A percentile compares a stretch with the other conserved stretches of the same genome.
These are phyloP conservation scores for Cutaneotrichosporon sp. DNA, from an alignment of 1,284 basidiomycete genomes.

Conservation along the genomic window DNA sequence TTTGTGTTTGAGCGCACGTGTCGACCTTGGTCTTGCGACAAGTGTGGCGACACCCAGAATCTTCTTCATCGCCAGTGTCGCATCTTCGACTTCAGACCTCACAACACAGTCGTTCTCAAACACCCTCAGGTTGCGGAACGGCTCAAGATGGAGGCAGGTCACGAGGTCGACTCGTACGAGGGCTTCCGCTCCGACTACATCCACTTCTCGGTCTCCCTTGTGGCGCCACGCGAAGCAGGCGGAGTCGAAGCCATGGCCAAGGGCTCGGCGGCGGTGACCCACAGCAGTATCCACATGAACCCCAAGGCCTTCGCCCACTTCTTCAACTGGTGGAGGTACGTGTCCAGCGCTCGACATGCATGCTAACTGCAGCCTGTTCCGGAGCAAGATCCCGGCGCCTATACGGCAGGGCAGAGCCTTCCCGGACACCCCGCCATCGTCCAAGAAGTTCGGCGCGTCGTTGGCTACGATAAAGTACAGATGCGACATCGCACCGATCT, in stretches of 20 bases:
- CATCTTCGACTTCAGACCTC: constrained; percentile 77
- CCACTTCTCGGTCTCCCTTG: constrained; percentile 86
- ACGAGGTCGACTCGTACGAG: constrained; percentile 72
- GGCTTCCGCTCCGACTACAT: constrained; percentile 93
- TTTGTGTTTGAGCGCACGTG: constrained; percentile 84
- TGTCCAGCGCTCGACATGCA: neutral
- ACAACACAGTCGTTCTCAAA: constrained; percentile 74
- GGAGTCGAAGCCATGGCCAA: neutral
- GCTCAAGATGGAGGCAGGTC: constrained; percentile 43
- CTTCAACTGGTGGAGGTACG: constrained; percentile 77
- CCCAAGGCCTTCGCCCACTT: constrained; percentile 88
- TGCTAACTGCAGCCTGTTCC: constrained; percentile 62
- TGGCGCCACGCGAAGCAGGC: constrained; percentile 59
- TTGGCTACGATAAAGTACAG: constrained; percentile 92
- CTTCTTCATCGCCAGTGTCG: constrained; percentile 78
- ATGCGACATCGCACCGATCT: constrained; percentile 74
- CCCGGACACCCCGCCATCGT: constrained; percentile 67
- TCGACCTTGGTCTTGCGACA: constrained; percentile 64
- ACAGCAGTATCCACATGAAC: constrained; percentile 82
- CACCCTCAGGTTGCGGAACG: constrained; percentile 56
- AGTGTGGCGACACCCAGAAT: constrained; percentile 56
- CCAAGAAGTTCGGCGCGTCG: constrained; percentile 87
- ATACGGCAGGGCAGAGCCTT: constrained; percentile 84
- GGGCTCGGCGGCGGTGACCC: constrained; percentile 36
- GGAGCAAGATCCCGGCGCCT: constrained; percentile 75